Base-by-base conservation (phyloP, 371 early-diverging fungal species). In the Mortierella sp. region DNA sequence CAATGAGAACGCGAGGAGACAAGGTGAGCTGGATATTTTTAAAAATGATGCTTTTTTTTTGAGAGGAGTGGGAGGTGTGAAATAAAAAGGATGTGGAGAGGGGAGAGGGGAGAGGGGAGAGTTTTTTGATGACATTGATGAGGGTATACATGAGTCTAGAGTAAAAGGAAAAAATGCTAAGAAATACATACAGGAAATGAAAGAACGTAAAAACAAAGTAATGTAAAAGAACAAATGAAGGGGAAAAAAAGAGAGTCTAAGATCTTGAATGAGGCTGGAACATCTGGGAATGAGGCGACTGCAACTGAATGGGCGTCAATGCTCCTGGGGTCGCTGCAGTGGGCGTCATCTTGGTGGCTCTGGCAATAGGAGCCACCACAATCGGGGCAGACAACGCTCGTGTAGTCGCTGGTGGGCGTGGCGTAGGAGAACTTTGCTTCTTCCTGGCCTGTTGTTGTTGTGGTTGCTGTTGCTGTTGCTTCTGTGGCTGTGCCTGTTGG, bases 381-480 rank as follows among this genome's bases (percentile, higher is more conserved):
- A 58, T 58, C 14, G 60, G 60, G 12, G 60, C 60, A 27, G 60
- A 58, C 60, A 58, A 12, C 8, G 60, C 60, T 29, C 60, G 27
- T 10, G 60, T 58, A 3, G 60, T 58, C 60, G 60, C 29, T n/a
- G 60, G 60, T 14, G 60, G 60, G n/a, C 60, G 60, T 58, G 60
- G 60, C 16, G 16, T 29, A 32, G 60, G 60, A 58, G 60, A 58
- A 12, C 3, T 58, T 58, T 58, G 60, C 60, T 58, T 58, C 60
- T 58, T 58, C 29, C 27, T 58, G 56, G 27, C 27, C 60, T 16
- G 74, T 46, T 74, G 73, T 29, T 75, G 78, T 6, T 79, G 71
- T 21, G 29, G 94, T 14, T 51, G 43, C 78, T 91, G 90, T 21
- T 90, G 90, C 43, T 92, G 86, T 46, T 74, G 73, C 38, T 75